Evolutionary conservation across 306 rosid genomes (phyloP), one percentile per base, ranked within the genome.

Genomic region (Glycine soja): DNA sequence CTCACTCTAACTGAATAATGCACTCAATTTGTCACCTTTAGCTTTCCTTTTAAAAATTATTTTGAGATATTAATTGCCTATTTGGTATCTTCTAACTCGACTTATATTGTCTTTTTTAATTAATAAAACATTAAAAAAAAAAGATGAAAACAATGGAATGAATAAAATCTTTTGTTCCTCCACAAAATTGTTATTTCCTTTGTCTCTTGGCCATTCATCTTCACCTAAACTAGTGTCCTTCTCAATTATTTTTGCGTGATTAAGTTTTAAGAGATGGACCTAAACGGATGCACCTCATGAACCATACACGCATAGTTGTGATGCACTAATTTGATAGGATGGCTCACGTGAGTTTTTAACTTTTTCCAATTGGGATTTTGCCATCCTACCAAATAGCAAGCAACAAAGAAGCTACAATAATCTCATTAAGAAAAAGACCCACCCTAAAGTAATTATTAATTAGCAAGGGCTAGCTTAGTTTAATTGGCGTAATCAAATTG

Each of bases 291-390:
- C 47, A 85, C 24, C 75, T 50, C 10, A 72, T 38, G 56, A 83
- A 89, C 71, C 82, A 73, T 63, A 77, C 77, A 79, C 40, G 14
- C 65, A 65, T 56, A 83, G 81, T 84, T 87, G 84, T 63, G 89
- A 83, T 64, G 84, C 88, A 85, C 82, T 81, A 81, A 74, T 32
- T 74, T 58, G 72, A 71, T 82, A 62, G 36, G 86, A 78, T 50
- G 34, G 40, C 68, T 48, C 69, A 69, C 62, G 83, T 75, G 78
- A 80, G 77, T 61, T 79, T 71, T 63, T 78, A 75, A 80, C 86
- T 52, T 80, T 47, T 77, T 78, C 15, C 40, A 8, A 68, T 59
- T 75, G 42, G 68, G 58, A 53, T 72, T 69, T 46, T 40, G 70
- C 67, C 16, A 77, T 52, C 30, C 65, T 18, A 46, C 71, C 47